Evolutionary conservation across 352 stramenopile species (phyloP), one percentile per base, ranked within the genome.

Genomic region (Thalassiosira mediterranea): DNA sequence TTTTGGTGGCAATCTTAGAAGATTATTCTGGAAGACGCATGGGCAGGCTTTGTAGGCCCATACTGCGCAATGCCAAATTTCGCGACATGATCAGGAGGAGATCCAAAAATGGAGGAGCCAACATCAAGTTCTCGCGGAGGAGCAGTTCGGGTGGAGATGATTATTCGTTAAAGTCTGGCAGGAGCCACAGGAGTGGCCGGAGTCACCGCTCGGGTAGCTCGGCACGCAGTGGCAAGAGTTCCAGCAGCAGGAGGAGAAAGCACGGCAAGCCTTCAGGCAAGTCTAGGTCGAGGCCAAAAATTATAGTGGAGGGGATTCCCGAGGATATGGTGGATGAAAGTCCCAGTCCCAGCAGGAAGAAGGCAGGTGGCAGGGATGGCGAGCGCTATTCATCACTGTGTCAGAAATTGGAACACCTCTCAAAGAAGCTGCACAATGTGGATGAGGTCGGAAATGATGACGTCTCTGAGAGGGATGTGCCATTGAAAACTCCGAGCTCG

Each of bases 1-100:
- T 79, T 4, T 31, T 79, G 32, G 70, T 79, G 34, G 70, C 61
- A 8, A 79, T 79, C 52, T 23, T 79, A 44, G 31, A 64, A 21
- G 70, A 54, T 15, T 59, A 21, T 5, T 60, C 53, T 10, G 63
- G 70, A 17, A 57, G 62, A 31, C 51, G 72, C 51, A 79, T 79
- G 70, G 58, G 53, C 25, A 68, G 72, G 51, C 72, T 79, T 4
- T 68, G 52, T 29, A 73, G 72, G 46, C 70, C 70, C 13, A 79
- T 79, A 29, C 58, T 79, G 29, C 57, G 59, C 15, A 79, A 79
- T 64, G 26, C 26, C 3, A 79, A 79, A 32, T 79, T 79, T 56
- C 34, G 52, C 23, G 61, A 79, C 46, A 79, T 79, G 62, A 69
- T 79, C 37, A 61, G 54, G 34, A 42, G 61, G 19, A 37, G 17